Conservation (phyloP, 2,329 filamentous ascomycete species). For the Colletotrichum echinochloae region DNA sequence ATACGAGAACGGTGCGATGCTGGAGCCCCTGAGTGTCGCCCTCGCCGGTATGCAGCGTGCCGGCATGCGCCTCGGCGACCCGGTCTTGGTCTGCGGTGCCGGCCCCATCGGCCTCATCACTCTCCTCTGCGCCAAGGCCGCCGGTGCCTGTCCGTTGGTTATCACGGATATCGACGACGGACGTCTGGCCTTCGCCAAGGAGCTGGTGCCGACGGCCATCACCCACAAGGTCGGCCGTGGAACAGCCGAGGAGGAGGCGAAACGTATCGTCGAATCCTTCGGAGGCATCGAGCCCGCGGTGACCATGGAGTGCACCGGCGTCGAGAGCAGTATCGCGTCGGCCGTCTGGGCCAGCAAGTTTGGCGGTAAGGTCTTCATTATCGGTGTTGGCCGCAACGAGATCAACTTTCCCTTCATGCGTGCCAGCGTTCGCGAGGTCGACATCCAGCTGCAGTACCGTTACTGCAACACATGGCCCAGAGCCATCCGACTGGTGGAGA, state of each 20-base stretch:
- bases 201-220: conserved; percentile 81
- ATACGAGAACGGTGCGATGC: conserved; percentile 89
- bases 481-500: conserved; percentile 88
- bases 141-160: conserved; percentile 89
- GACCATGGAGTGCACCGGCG: conserved; percentile 92
- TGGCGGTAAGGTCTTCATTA: conserved; percentile 96
- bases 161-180: conserved; percentile 96
- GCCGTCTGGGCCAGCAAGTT: conserved; percentile 94
- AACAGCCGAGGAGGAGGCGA: conserved; percentile 77
- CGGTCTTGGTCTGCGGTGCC: conserved; percentile 89
- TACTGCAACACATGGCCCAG: conserved; percentile 97
- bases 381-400: conserved; percentile 94
- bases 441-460: conserved; percentile 96
- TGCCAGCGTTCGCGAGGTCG: conserved; percentile 89
- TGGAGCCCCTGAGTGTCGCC: conserved; percentile 91
- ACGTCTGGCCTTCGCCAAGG: conserved; percentile 85
- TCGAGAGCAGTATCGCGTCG: conserved; percentile 86
- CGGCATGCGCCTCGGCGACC: conserved; percentile 83
- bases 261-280: conserved; percentile 74
- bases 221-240: conserved; percentile 81
- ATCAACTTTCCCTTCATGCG: conserved; percentile 97
- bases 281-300: conserved; percentile 85
- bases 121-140: conserved; percentile 84
- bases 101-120: conserved; percentile 95
- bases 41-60: conserved; percentile 89